Evolutionary conservation across 371 early-diverging fungal genomes (phyloP).

Genomic region (Apophysomyces elegans): DNA sequence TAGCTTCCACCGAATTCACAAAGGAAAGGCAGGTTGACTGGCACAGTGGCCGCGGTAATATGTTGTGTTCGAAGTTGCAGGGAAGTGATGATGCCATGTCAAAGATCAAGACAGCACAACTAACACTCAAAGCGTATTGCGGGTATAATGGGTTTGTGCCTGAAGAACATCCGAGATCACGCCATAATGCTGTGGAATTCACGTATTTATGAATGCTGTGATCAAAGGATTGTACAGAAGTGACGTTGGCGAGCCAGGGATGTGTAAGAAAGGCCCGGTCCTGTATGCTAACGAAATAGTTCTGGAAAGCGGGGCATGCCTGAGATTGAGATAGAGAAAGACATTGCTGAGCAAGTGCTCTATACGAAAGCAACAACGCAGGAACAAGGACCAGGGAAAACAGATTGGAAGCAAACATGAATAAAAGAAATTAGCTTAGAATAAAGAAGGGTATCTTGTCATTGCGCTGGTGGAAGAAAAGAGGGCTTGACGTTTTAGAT

Average conservation of each 20-base stretch:
- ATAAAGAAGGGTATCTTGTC: slow-evolving; percentile 2
- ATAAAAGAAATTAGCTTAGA: background rate
- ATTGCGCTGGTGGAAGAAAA: background rate
- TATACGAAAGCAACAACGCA: slow-evolving; percentile 1
- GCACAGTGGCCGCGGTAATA: slow-evolving; percentile 21
- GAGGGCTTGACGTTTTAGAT: background rate
- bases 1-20: slow-evolving; percentile 13
- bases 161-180: slow-evolving; percentile 36
- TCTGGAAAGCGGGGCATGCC: slow-evolving; percentile 45
- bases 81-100: slow-evolving; percentile 15
- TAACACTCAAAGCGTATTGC: background rate
- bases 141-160: background rate
- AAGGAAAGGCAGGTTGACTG: slow-evolving; percentile 19
- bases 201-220: slow-evolving; percentile 31
- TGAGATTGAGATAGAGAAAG: slow-evolving; percentile 39
- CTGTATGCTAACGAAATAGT: slow-evolving; percentile 41
- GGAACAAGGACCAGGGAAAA: background rate
- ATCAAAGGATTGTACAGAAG: slow-evolving; percentile 45
- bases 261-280: slow-evolving; percentile 25
- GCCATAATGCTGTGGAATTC: slow-evolving; percentile 32
- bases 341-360: slow-evolving; percentile 21
- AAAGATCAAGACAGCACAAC: background rate
- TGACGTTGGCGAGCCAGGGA: slow-evolving; percentile 34
- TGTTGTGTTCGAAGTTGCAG: slow-evolving; percentile 23
- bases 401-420: slow-evolving; percentile 7